Conservation (phyloP, 225 moss, liverwort and hornwort genomes). For the Ulota crispa region DNA sequence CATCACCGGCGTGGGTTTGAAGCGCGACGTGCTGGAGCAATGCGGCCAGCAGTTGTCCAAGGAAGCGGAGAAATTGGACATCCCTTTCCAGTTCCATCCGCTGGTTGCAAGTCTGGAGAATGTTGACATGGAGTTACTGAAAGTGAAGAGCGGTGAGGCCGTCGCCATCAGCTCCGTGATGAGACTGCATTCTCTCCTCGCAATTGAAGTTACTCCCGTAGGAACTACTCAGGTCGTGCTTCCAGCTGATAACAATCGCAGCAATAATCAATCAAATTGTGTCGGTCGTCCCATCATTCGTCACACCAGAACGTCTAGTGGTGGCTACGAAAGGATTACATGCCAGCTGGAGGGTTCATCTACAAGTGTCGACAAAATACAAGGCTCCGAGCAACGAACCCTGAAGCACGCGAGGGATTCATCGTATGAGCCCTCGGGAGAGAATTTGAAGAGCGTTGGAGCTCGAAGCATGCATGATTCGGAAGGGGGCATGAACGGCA, state of each 20-base stretch:
- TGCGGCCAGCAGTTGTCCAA: conserved; percentile 66
- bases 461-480: conserved; percentile 28
- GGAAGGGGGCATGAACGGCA: conserved; percentile 31
- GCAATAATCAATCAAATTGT: background rate
- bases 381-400: conserved; percentile 21
- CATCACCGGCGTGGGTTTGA: conserved; percentile 72
- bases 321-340: conserved; percentile 38
- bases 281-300: conserved; percentile 11
- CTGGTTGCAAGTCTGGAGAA: conserved; percentile 60
- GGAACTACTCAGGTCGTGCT: background rate
- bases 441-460: conserved; percentile 33
- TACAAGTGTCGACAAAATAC: background rate
- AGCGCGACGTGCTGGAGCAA: conserved; percentile 60
- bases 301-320: conserved; percentile 39
- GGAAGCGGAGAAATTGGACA: conserved; percentile 66
- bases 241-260: background rate
- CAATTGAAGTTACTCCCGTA: conserved; percentile 27
- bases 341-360: conserved; percentile 28
- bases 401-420: conserved; percentile 36
- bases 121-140: conserved; percentile 50
- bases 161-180: conserved; percentile 79
- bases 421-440: conserved; percentile 17
- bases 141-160: conserved; percentile 71
- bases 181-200: conserved; percentile 67
- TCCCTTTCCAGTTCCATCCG: conserved; percentile 73